These are phyloP conservation scores for Backusella morwellensis DNA, from an alignment of 192 early-diverging fungal genomes.

Conservation along the genomic window DNA sequence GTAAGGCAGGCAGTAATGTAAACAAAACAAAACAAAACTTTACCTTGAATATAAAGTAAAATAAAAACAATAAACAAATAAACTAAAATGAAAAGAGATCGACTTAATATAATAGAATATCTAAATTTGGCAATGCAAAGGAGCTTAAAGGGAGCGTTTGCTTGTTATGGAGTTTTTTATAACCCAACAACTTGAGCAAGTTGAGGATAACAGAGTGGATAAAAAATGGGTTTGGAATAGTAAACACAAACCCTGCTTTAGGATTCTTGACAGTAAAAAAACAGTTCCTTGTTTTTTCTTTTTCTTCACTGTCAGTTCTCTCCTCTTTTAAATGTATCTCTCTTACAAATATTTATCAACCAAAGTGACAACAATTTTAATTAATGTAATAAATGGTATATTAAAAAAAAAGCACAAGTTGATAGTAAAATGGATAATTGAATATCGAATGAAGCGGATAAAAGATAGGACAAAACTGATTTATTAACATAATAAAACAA, in stretches of 20 bases:
- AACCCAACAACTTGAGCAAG: background rate
- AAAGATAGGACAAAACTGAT: background rate
- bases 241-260: background rate
- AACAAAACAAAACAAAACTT: background rate
- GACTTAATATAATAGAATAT: conserved; percentile 4
- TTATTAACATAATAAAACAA: background rate
- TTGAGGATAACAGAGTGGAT: background rate
- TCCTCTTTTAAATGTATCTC: background rate
- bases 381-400: background rate
- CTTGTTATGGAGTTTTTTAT: background rate
- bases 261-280: background rate
- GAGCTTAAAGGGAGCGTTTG: background rate
- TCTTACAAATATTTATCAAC: background rate
- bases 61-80: background rate
- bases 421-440: background rate
- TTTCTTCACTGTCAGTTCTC: background rate
- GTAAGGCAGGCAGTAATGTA: background rate
- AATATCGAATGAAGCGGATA: background rate
- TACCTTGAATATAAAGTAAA: background rate
- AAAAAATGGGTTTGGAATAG: background rate
- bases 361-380: background rate
- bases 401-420: background rate
- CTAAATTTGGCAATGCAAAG: background rate
- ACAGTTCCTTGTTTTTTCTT: background rate
- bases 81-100: background rate